phyloP scores from a whole-genome alignment of 495 filamentous ascomycete genomes.

The Talaromyces ruber region DNA sequence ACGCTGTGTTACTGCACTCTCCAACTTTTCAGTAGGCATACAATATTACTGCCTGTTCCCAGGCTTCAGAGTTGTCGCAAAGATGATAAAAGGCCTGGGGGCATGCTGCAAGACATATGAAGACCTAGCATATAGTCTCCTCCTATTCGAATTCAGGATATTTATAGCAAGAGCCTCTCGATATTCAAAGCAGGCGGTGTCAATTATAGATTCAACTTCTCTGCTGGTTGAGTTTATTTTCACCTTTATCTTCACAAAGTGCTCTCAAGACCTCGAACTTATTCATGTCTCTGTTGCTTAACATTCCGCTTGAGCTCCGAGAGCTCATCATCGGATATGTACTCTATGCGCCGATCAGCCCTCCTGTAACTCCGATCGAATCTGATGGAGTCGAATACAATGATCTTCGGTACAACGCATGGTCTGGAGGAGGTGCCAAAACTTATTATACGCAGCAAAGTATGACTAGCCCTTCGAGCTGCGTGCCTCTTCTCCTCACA shows the following conservation, averaged over 20 bases:
- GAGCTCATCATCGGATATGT: neutral
- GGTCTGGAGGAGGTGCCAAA: neutral
- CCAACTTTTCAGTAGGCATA: too few relatives aligned
- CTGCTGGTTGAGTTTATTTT: neutral
- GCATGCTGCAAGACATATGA: neutral
- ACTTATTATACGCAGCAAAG: constrained; percentile 3
- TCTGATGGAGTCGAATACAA: neutral
- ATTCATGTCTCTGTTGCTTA: neutral
- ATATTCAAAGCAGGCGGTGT: too few relatives aligned
- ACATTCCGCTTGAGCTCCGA: neutral
- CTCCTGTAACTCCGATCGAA: neutral
- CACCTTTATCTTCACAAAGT: too few relatives aligned
- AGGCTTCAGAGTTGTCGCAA: neutral
- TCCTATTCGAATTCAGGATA: neutral
- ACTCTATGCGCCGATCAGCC: neutral
- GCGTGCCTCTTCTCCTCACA: neutral
- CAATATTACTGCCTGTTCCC: too few relatives aligned
- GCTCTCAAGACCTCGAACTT: neutral
- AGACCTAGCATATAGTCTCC: neutral
- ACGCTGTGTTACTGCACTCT: neutral
- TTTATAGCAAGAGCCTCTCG: neutral
- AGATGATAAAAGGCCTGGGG: neutral
- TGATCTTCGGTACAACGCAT: neutral
- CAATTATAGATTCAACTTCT: neutral
- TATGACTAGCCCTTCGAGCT: constrained; percentile 4